Evolutionary conservation across 176 grass and related monocot species (phyloP).

Genomic region (Paspalum notatum): DNA sequence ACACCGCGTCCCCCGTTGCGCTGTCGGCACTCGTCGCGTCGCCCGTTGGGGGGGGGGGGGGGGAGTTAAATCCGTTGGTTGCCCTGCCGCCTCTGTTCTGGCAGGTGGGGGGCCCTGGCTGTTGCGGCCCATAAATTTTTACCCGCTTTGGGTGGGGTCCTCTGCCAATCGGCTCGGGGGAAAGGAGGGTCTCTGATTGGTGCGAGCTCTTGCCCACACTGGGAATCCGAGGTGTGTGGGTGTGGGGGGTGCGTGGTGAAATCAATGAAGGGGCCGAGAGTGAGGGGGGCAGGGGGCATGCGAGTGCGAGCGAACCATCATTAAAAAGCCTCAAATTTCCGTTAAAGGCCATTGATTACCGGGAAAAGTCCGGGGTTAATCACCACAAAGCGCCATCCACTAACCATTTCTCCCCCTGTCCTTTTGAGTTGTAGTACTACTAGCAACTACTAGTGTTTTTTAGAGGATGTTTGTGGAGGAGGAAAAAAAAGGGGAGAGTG

Average conservation of each 20-base stretch:
- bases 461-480: not conserved
- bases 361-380: not conserved
- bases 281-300: not conserved
- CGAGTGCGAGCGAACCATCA: constrained; percentile 22
- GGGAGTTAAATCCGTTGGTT: not conserved
- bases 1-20: constrained; percentile 5
- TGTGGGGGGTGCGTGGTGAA: not conserved
- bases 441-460: not conserved
- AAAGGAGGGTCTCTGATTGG: not conserved
- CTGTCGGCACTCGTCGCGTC: constrained; percentile 22
- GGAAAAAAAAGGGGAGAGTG: not conserved
- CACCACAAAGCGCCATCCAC: not conserved
- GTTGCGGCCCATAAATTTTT: not conserved
- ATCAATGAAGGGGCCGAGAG: not conserved
- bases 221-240: constrained; percentile 36
- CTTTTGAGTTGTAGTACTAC: not conserved
- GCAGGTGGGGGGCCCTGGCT: not conserved
- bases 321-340: constrained; percentile 1
- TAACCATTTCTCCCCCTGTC: not conserved
- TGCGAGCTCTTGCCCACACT: not conserved
- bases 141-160: not conserved
- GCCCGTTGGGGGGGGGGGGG: not conserved
- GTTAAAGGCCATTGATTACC: not conserved
- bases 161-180: not conserved
- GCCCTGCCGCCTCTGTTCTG: not conserved